phyloP scores from a whole-genome alignment of 371 early-diverging fungal species.

The Enteropsectra breve region DNA sequence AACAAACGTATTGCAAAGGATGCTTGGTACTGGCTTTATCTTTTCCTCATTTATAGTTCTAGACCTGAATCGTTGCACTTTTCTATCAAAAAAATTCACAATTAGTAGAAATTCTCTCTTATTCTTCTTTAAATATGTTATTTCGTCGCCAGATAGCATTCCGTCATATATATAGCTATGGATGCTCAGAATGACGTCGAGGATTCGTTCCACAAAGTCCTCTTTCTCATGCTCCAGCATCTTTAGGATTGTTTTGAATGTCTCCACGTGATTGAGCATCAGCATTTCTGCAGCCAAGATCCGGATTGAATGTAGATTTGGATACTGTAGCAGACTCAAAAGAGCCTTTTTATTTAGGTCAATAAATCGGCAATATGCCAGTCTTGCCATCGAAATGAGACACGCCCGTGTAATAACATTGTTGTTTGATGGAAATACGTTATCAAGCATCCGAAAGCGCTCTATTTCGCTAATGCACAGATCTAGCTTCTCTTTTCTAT shows the following conservation, averaged over 20 bases:
- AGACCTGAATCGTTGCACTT: too few species aligned
- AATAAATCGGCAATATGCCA: slow-evolving; percentile 46
- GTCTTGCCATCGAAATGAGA: slow-evolving; percentile 47
- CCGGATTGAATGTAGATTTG: slow-evolving; percentile 56
- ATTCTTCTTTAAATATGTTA: too few species aligned
- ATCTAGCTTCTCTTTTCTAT: neutral
- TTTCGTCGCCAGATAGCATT: too few species aligned
- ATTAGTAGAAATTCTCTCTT: too few species aligned
- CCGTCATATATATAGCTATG: too few species aligned
- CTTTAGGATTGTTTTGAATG: neutral
- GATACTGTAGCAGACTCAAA: slow-evolving; percentile 33
- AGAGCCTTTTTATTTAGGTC: slow-evolving; percentile 35
- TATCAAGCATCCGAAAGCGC: slow-evolving; percentile 56
- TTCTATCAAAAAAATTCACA: too few species aligned
- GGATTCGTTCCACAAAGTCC: slow-evolving; percentile 9
- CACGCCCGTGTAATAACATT: slow-evolving; percentile 53
- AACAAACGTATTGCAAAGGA: too few species aligned
- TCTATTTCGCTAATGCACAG: slow-evolving; percentile 50
- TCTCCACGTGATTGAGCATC: slow-evolving; percentile 27
- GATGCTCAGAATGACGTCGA: slow-evolving; percentile 23
- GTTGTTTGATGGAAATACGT: slow-evolving; percentile 58
- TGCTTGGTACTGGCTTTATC: too few species aligned
- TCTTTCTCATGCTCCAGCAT: slow-evolving; percentile 6
- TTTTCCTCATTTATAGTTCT: too few species aligned
- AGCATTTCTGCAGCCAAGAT: slow-evolving; percentile 56